Evolutionary conservation across 73 alveolate genomes (phyloP), one percentile per base, ranked within the genome.

Genomic region (Halteria grandinella): DNA sequence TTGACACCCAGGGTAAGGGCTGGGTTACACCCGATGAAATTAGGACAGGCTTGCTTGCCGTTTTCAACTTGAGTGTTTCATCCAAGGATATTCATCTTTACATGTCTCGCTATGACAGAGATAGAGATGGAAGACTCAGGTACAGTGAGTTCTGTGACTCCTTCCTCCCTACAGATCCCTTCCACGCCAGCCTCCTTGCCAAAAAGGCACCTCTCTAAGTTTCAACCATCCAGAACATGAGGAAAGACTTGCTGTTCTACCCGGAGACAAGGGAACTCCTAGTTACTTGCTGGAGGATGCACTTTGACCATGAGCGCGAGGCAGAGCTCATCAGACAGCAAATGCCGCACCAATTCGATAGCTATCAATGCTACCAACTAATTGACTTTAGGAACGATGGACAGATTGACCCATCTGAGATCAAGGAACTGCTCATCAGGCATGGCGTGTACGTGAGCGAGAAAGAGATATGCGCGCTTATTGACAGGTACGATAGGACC

Each of bases 1-100:
- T 93, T 77, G 97, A 91, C 64, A 29, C 49, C 12, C 83, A 86
- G 40, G 94, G 89, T 41, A 80, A 48, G 49, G 95, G 93, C 29
- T 69, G 59, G 28, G 73, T 91, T 8, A 53, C 89, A 31, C 78
- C 78, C 33, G 44, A 88, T 17, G 97, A 93, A 59, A 79, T 91
- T 53, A 87, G 53, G 50, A 62, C 50, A 31, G 91, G 91, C 5
- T 73, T 93, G 36, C 45, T 82, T 20, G 10, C 40, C 8, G 34
- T 15, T 1, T 21, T 60, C 21, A 32, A 29, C 18, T 23, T 40
- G 4, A 34, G 20, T 62, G 75, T 55, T 2, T 39, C 17, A 34
- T 3, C 32, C 5, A 66, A 77, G 24, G 62, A 59, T 12, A 15
- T 62, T 5, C n/a, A 20, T 24, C 63, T 62, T 5, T 64, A 45